Conservation (phyloP, 2,329 filamentous ascomycete genomes). For the Colletotrichum musicola region DNA sequence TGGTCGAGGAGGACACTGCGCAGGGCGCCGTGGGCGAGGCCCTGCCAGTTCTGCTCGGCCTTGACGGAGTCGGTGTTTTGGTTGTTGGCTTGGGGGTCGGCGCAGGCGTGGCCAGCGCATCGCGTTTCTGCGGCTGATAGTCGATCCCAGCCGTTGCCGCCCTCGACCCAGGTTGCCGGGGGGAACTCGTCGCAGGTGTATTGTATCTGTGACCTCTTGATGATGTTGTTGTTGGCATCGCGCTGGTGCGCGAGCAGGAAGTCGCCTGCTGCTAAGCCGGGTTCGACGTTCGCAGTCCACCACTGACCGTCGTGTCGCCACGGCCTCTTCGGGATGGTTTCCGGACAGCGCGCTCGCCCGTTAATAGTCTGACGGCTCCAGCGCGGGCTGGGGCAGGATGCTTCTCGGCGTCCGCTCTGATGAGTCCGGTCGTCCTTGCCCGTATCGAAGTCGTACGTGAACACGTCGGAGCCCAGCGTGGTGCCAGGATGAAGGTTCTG, state of each 20-base stretch:
- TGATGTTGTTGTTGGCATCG: not conserved
- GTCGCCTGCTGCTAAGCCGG: conserved; percentile 10
- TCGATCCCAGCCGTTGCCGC: too few species aligned
- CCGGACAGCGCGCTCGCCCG: conserved; percentile 18
- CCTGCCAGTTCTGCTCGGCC: not conserved
- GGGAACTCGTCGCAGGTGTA: not conserved
- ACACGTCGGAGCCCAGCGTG: conserved; percentile 2
- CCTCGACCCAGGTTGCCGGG: not conserved
- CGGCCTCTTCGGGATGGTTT: not conserved
- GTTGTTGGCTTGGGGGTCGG: too few species aligned
- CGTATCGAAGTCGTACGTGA: conserved; percentile 16
- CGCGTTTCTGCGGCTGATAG: not conserved
- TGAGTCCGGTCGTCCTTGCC: conserved; percentile 16
- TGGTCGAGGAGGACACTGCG: too few species aligned
- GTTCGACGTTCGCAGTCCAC: conserved; percentile 2
- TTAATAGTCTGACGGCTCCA: too few species aligned
- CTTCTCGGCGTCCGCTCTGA: not conserved
- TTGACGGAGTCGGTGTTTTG: not conserved
- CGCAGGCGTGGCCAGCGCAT: not conserved
- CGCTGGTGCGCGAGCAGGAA: conserved; percentile 41
- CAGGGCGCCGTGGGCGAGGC: too few species aligned
- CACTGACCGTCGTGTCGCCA: not conserved
- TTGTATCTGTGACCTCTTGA: not conserved
- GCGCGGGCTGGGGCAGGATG: too few species aligned
- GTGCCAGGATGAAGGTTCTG: not conserved